Conservation (phyloP, 805 yeast genomes). For the Komagataella pastoris region DNA sequence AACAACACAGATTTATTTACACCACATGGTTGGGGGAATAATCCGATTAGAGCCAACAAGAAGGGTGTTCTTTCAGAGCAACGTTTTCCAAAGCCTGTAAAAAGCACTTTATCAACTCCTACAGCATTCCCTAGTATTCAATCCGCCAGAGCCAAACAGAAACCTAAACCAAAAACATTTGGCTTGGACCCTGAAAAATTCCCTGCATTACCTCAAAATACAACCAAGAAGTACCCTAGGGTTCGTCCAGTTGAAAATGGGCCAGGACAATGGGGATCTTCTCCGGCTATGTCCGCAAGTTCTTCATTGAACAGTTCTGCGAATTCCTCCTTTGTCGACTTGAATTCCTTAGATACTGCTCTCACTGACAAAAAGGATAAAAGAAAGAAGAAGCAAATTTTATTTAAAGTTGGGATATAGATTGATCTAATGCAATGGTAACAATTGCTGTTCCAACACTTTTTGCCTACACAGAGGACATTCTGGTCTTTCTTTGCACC, state of each 20-base stretch:
- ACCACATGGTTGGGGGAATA: conserved; percentile 1
- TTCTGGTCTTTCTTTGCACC: conserved; percentile 80
- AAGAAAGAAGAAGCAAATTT: conserved; percentile 38
- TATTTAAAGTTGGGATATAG: conserved; percentile 36
- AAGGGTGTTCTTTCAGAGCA: neutral
- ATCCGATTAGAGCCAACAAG: neutral
- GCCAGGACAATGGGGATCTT: conserved; percentile 18
- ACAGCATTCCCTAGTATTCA: neutral
- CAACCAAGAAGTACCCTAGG: conserved; percentile 36
- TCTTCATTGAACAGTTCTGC: conserved; percentile 1
- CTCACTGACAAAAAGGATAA: conserved; percentile 20
- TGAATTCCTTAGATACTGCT: conserved; percentile 9
- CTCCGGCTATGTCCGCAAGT: conserved; percentile 1
- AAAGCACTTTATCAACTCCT: neutral
- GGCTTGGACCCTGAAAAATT: conserved; percentile 6
- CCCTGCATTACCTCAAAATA: conserved; percentile 22
- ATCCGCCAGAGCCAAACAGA: conserved; percentile 1
- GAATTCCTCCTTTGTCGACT: conserved; percentile 9
- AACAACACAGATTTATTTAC: conserved; percentile 12
- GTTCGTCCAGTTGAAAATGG: conserved; percentile 34
- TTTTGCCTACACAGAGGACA: conserved; percentile 85
- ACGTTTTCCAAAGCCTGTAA: neutral
- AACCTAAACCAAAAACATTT: conserved; percentile 1
- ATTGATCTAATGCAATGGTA: conserved; percentile 35
- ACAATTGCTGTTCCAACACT: conserved; percentile 45